Percentiles rank a stretch among this genome's conserved stretches.
These are phyloP conservation scores for Allomyces macrogynus DNA, from an alignment of 192 early-diverging fungal genomes.

Conservation along the genomic window DNA sequence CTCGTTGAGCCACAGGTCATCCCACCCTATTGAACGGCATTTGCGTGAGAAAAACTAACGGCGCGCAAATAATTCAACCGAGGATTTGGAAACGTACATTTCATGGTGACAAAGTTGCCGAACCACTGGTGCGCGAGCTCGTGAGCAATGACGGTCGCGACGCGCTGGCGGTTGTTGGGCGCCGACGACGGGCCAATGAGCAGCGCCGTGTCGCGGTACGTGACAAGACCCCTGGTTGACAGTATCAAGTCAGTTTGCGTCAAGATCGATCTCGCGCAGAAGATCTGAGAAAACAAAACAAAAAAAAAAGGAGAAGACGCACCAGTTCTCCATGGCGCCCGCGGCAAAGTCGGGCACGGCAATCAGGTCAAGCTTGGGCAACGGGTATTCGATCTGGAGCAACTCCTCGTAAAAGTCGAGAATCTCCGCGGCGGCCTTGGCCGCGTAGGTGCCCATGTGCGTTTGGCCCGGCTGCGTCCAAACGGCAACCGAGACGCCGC, in stretches of 20 bases:
- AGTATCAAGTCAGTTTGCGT: background rate
- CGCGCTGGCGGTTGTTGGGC: constrained; percentile 7
- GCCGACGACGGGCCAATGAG: constrained; percentile 15
- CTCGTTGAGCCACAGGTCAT: constrained; percentile 24
- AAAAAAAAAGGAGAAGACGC: background rate
- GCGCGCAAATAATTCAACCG: no score
- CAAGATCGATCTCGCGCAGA: no score
- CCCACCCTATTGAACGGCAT: constrained; percentile 11
- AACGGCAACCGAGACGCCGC: constrained; percentile 15
- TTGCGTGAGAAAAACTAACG: no score
- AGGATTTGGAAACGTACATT: no score
- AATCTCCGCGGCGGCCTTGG: constrained; percentile 12
- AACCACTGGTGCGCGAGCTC: constrained; percentile 10
- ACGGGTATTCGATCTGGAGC: constrained; percentile 18
- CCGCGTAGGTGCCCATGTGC: constrained; percentile 14
- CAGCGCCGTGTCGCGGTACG: constrained; percentile 14
- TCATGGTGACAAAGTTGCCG: no score
- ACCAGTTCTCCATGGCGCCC: constrained; percentile 44
- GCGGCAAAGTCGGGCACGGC: constrained; percentile 39
- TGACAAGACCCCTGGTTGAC: constrained; percentile 8
- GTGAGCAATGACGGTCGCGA: constrained; percentile 16
- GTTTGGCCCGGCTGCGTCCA: constrained; percentile 22
- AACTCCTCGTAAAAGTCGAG: constrained; percentile 12
- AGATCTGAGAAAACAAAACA: no score
- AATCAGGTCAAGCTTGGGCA: constrained; percentile 32